Evolutionary conservation across 495 filamentous ascomycete genomes (phyloP).

Genomic region (Tuber melanosporum): DNA sequence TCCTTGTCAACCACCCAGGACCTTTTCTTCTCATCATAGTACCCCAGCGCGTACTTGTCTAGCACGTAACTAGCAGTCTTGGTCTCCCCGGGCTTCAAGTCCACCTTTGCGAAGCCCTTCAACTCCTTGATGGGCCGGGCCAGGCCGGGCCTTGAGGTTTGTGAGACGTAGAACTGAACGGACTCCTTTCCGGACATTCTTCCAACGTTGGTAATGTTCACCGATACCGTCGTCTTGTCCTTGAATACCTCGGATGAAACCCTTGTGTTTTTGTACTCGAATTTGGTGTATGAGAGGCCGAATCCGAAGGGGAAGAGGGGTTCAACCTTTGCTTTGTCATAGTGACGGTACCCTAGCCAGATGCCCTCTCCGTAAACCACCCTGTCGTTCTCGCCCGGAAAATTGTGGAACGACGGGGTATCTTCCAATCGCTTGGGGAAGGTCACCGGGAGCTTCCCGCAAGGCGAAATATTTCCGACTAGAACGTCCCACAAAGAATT

Average conservation of each 20-base stretch:
- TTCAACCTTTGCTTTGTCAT: conserved; percentile 57
- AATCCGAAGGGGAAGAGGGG: conserved; percentile 68
- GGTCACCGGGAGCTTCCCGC: conserved; percentile 60
- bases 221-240: conserved; percentile 45
- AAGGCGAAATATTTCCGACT: conserved; percentile 60
- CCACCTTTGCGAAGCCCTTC: conserved; percentile 67
- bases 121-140: conserved; percentile 61
- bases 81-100: conserved; percentile 57
- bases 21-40: conserved; percentile 41
- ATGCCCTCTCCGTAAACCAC: conserved; percentile 72
- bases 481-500: conserved; percentile 62
- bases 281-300: conserved; percentile 67
- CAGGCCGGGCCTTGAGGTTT: conserved; percentile 47
- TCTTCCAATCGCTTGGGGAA: conserved; percentile 64
- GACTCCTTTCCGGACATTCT: conserved; percentile 60
- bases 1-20: conserved; percentile 42
- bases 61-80: conserved; percentile 54
- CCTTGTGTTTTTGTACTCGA: conserved; percentile 52
- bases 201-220: conserved; percentile 58
- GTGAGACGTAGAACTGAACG: conserved; percentile 58
- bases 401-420: conserved; percentile 71
- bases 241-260: conserved; percentile 47
- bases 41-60: conserved; percentile 48
- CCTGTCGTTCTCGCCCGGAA: conserved; percentile 57
- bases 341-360: conserved; percentile 70